Conservation (phyloP, 176 grass and related monocot genomes). For the Lolium perenne region DNA sequence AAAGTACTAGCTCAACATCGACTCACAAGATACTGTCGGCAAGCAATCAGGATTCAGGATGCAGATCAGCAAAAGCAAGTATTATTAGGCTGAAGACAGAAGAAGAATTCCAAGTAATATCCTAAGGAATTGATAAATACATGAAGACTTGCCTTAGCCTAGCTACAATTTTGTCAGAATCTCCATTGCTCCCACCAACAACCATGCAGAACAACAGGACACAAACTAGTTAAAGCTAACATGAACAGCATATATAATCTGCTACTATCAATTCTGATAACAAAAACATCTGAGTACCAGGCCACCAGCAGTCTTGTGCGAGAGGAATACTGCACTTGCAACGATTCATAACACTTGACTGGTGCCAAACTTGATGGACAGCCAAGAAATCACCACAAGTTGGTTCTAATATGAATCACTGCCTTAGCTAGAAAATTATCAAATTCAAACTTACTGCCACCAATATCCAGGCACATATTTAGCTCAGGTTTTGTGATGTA, state of each 20-base stretch:
- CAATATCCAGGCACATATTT: not conserved
- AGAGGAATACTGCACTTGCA: not conserved
- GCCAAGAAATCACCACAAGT: not conserved
- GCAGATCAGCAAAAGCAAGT: not conserved
- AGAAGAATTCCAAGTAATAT: not conserved
- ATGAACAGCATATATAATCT: not conserved
- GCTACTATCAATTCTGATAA: not conserved
- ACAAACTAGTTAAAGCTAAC: not conserved
- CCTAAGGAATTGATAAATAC: not conserved
- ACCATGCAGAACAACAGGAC: not conserved
- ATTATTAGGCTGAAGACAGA: not conserved
- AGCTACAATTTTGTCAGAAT: not conserved
- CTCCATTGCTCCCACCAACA: not conserved
- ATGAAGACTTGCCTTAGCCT: not conserved
- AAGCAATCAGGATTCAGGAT: not conserved
- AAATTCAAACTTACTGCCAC: not conserved
- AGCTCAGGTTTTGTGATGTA: not conserved
- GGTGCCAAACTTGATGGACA: not conserved
- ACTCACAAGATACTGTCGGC: not conserved
- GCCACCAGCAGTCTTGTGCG: not conserved
- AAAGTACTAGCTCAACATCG: no score
- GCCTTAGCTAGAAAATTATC: not conserved
- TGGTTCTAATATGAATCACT: not conserved
- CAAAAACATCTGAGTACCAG: not conserved
- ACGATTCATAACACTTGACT: not conserved